Conservation (phyloP, 2,329 filamentous ascomycete species). For the Tolypocladium tundrense region DNA sequence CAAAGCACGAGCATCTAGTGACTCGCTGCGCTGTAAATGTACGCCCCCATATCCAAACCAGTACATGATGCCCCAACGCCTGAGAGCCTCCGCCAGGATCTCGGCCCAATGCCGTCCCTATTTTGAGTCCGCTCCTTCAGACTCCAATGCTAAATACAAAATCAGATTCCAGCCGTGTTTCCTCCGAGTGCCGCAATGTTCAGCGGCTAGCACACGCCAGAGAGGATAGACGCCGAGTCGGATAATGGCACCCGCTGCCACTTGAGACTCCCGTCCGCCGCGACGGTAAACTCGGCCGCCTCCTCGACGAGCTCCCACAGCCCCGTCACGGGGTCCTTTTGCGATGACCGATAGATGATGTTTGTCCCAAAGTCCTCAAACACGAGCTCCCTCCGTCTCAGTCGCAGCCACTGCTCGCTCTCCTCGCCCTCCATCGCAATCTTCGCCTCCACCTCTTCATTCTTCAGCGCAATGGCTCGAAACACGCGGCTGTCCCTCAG, state of each 20-base stretch:
- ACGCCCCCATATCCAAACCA: not conserved
- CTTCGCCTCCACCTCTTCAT: constrained; percentile 22
- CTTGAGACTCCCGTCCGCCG: constrained; percentile 17
- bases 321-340: constrained; percentile 18
- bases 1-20: not conserved
- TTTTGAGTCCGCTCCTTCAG: not conserved
- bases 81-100: not conserved
- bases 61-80: not conserved
- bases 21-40: not conserved
- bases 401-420: constrained; percentile 27
- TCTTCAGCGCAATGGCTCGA: constrained; percentile 26
- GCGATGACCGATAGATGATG: constrained; percentile 25
- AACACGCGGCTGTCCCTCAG: constrained; percentile 31
- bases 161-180: not conserved
- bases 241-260: constrained; percentile 27
- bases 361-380: constrained; percentile 26
- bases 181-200: too few species aligned
- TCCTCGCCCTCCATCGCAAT: constrained; percentile 20
- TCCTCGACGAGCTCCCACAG: constrained; percentile 29
- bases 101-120: not conserved
- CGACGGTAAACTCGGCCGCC: constrained; percentile 19
- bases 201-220: constrained; percentile 13
- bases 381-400: constrained; percentile 25
- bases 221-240: constrained; percentile 19
- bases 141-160: not conserved